Base-by-base conservation (phyloP, 2,329 filamentous ascomycete genomes). In the Penicillium sp. region DNA sequence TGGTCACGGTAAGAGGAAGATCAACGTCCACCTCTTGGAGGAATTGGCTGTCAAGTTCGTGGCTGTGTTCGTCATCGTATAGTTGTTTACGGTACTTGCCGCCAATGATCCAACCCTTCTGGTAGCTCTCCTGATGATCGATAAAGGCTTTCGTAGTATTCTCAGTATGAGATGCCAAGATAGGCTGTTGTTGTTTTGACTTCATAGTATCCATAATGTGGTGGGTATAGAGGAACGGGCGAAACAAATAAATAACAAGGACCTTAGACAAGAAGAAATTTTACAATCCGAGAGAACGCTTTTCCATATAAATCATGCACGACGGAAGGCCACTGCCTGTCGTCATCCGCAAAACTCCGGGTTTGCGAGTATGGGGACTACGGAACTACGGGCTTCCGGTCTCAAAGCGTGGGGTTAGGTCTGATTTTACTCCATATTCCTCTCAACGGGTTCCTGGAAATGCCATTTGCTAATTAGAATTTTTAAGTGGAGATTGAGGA, bases 1-100 rank as follows among this genome's bases (percentile, higher is more conserved):
- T 71, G 6, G 72, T 75, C 32, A 72, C 53, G 4, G 77, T 79
- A 20, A 78, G 66, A 7, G 77, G 77, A 53, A 79, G 67, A 52
- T 79, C 76, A 52, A 75, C 66, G 38, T 77, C 71, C 33, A 79
- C 70, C 41, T 73, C 68, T 41, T 67, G 58, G 9, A 64, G 42
- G 4, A 60, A 27, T 3, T 45, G 55, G 15, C 51, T 57, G 0
- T 59, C 54, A 7, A 58, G 52, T 10, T 55, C 44, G 23, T 54
- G 44, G 18, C 53, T 54, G 4, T 58, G 41, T 25, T 61, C 56
- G 33, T 9, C 38, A 2, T 65, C 56, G 25, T 52, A 53, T 6
- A 63, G 24, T 39, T 53, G 49, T 31, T 66, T 49, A 1, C 57
- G 57, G 44, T 62, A 53, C 44, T 65, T 65, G n/a, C 63, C 63